Conservation (phyloP, 225 moss, liverwort and hornwort species). For the Pseudoscleropodium purum region DNA sequence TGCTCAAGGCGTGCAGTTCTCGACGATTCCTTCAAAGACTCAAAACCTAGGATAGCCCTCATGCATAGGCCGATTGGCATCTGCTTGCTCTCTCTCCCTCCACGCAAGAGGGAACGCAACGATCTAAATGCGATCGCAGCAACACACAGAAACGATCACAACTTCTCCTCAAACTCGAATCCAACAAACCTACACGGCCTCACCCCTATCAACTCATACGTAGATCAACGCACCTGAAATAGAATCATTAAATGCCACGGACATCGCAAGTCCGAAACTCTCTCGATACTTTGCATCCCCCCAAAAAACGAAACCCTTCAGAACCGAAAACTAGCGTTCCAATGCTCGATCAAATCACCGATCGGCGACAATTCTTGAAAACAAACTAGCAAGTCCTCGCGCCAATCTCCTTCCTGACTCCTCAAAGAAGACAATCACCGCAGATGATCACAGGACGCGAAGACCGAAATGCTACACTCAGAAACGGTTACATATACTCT, state of each 20-base stretch:
- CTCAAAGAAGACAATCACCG: neutral
- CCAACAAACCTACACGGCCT: neutral
- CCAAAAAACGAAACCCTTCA: neutral
- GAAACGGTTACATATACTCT: neutral
- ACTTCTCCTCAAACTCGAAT: neutral
- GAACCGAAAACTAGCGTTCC: neutral
- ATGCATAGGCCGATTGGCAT: constrained; percentile 13
- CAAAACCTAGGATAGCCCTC: neutral
- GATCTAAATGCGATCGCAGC: neutral
- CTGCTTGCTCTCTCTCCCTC: constrained; percentile 2
- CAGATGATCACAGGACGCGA: neutral
- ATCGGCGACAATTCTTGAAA: neutral
- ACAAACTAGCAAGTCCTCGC: neutral
- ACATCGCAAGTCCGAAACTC: neutral
- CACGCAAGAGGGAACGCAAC: neutral
- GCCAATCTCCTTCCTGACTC: neutral
- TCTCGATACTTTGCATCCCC: neutral
- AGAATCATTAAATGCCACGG: neutral
- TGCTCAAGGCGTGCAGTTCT: neutral
- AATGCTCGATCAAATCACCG: neutral
- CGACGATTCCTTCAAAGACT: neutral
- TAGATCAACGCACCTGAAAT: neutral
- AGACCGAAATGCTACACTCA: neutral
- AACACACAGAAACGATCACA: neutral
- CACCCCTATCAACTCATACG: neutral